phyloP scores from a whole-genome alignment of 192 early-diverging fungal genomes.

The Hyaloraphidium curvatum region DNA sequence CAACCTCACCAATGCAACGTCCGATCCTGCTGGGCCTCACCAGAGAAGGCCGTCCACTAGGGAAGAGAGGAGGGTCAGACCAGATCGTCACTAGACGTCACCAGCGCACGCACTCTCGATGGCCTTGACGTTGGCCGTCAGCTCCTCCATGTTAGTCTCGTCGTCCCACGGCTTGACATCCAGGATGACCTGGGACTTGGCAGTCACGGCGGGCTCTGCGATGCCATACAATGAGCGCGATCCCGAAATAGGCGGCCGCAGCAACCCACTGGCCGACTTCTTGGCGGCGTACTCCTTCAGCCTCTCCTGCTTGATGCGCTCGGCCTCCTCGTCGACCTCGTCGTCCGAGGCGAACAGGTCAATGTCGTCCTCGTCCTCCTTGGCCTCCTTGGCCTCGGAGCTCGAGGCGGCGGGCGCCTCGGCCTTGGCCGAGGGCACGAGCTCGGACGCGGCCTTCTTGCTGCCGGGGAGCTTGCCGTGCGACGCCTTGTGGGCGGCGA shows the following conservation, averaged over 20 bases:
- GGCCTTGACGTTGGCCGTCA: conserved; percentile 47
- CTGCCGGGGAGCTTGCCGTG: conserved; percentile 19
- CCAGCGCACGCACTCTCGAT: too few species aligned
- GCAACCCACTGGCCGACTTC: conserved; percentile 55
- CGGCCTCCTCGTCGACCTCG: conserved; percentile 76
- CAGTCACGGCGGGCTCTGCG: conserved; percentile 49
- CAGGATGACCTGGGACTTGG: conserved; percentile 80
- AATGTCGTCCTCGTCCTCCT: conserved; percentile 79
- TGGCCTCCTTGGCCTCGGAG: conserved; percentile 14
- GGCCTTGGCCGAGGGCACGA: conserved; percentile 23
- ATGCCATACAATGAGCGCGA: background rate
- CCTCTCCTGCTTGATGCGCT: conserved; percentile 69
- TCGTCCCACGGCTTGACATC: conserved; percentile 99
- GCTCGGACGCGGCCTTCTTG: conserved; percentile 27
- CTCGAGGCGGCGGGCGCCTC: conserved; percentile 1
- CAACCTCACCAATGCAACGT: too few species aligned
- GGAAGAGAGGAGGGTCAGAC: too few species aligned
- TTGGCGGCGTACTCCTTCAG: conserved; percentile 76
- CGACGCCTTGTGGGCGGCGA: conserved; percentile 25
- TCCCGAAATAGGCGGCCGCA: background rate
- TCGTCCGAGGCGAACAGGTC: conserved; percentile 94
- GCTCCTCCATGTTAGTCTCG: conserved; percentile 64
- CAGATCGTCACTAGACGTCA: too few species aligned
- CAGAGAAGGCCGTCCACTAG: conserved; percentile 86
- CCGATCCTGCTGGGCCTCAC: conserved; percentile 59